Conservation (phyloP, 208 protist species). For the Porcisia deanei region DNA sequence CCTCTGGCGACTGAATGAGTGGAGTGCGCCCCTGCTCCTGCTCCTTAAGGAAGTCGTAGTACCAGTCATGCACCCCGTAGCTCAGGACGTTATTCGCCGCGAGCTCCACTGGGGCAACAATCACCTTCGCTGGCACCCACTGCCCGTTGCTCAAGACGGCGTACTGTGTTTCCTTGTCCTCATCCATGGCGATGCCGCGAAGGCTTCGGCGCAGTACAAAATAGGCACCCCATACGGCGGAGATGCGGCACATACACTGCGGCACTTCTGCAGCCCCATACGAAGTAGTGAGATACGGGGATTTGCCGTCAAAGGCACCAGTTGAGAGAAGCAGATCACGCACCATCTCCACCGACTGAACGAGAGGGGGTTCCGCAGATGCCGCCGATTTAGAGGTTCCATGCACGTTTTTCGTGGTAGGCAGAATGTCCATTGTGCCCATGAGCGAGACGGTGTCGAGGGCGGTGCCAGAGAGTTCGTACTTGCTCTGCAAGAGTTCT, state of each 20-base stretch:
- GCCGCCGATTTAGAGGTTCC: background rate
- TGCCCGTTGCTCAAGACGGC: constrained; percentile 83
- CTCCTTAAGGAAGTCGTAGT: constrained; percentile 32
- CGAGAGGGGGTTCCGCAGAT: constrained; percentile 7
- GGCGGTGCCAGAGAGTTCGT: constrained; percentile 36
- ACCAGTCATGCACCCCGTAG: constrained; percentile 32
- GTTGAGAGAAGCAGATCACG: constrained; percentile 74
- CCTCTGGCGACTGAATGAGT: constrained; percentile 10
- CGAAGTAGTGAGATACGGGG: constrained; percentile 73
- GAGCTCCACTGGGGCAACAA: constrained; percentile 56
- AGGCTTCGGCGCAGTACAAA: constrained; percentile 81
- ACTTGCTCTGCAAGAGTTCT: constrained; percentile 51
- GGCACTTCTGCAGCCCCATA: constrained; percentile 87
- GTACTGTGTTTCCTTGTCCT: constrained; percentile 38
- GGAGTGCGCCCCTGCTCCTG: constrained; percentile 27
- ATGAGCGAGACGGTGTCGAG: constrained; percentile 71
- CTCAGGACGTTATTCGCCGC: constrained; percentile 13
- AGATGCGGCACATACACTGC: constrained; percentile 86
- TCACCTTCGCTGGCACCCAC: constrained; percentile 54
- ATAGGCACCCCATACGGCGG: constrained; percentile 82
- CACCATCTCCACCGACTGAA: constrained; percentile 54
- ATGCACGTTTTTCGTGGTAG: background rate
- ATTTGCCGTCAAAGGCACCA: constrained; percentile 66
- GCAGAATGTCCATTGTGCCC: constrained; percentile 50
- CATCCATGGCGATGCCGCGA: constrained; percentile 36